Evolutionary conservation across 768 basidiomycete species (phyloP), one percentile per base, ranked within the genome.

Genomic region (Pleurotus sapidus): DNA sequence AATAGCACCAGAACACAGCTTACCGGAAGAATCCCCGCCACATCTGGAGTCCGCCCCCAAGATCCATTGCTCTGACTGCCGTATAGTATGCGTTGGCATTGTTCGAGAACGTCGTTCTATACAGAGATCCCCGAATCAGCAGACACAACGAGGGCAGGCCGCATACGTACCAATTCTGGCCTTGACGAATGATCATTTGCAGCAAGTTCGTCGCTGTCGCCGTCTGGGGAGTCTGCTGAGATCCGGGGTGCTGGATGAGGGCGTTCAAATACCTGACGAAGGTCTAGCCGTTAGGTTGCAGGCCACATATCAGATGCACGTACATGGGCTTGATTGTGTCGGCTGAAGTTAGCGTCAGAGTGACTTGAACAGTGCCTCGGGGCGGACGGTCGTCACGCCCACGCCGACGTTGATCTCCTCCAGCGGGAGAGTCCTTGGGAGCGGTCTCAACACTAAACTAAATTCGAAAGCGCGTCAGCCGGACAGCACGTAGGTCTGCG

Each of bases 11-110:
- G 23, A 63, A 27, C n/a, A 27, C 27, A 4, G 27, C 76, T 27
- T 55, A 83, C 83, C 82, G 81, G 57, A 76, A 82, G 43, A 72
- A 81, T 0, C 83, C 83, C 6, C 75, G 68, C 68, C 79, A 76
- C 0, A 84, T 57, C 40, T 80, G 77, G 0, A 84, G 61, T 2
- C 74, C 74, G 5, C 60, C 45, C 11, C 63, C 58, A 46, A 64
- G 24, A 43, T 46, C 23, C 46, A 49, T 61, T 15, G 57, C 65
- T 11, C 74, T 67, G 17, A 70, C 69, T 18, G 67, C 66, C 17
- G 69, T 71, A 46, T 82, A 84, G 57, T 77, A 83, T 0, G 81
- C 75, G 47, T 17, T 14, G n/a, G n/a, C n/a, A n/a, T n/a, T n/a
- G n/a, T n/a, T n/a, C n/a, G n/a, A n/a, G n/a, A n/a, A n/a, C n/a